These are phyloP conservation scores for Sarocladium oryzae DNA, from an alignment of 2,329 filamentous ascomycete species.

Conservation along the genomic window DNA sequence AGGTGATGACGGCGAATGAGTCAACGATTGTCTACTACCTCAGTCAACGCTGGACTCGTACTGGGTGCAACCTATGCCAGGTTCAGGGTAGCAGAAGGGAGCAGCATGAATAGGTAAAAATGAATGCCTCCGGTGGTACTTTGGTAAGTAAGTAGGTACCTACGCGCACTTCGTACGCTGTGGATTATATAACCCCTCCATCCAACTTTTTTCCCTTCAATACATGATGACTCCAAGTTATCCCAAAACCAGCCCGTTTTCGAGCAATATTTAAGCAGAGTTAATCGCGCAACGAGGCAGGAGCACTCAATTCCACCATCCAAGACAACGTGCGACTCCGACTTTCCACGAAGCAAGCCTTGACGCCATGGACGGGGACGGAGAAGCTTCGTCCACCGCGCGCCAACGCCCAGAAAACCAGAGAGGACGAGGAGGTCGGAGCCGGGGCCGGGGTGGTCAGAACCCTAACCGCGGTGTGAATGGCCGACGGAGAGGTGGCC, in stretches of 20 bases:
- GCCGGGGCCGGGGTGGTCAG: conserved; percentile 27
- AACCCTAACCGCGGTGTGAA: neutral
- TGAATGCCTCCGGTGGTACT: no score
- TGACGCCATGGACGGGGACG: conserved; percentile 1
- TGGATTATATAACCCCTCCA: conserved; percentile 1
- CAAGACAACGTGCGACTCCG: no score
- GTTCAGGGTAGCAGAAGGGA: no score
- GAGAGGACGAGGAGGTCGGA: conserved; percentile 21
- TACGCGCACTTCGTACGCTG: no score
- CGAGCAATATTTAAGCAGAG: neutral
- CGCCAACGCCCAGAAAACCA: neutral
- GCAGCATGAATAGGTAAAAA: no score
- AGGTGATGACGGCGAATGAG: no score
- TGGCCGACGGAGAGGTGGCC: neutral
- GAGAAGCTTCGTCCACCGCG: neutral
- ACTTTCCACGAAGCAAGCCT: no score
- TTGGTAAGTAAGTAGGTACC: no score
- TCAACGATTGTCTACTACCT: no score
- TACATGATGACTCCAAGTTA: neutral
- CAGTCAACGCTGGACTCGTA: no score
- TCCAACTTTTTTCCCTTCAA: neutral
- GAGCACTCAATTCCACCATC: neutral
- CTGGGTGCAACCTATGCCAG: no score
- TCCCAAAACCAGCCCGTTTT: no score
- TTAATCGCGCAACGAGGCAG: neutral